These are phyloP conservation scores for Schizophyllum amplum DNA, from an alignment of 1,284 basidiomycete species.

Conservation along the genomic window DNA sequence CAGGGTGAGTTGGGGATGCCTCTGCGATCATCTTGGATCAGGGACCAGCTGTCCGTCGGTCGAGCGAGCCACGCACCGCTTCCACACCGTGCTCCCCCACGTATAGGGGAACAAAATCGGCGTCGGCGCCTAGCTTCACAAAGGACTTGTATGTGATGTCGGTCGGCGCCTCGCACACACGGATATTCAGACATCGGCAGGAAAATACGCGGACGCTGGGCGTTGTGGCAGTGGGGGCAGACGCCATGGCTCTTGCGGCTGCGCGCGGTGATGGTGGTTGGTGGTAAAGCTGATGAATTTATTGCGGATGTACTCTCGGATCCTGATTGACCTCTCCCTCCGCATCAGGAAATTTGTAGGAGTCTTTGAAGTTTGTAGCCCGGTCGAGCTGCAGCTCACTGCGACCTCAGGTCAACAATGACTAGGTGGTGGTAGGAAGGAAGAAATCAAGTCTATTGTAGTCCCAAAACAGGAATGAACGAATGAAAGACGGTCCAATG, in stretches of 20 bases:
- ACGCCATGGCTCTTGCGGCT: background rate
- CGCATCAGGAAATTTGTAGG: background rate
- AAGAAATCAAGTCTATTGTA: no score
- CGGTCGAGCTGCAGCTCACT: no score
- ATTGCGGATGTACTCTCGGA: background rate
- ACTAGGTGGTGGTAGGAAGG: no score
- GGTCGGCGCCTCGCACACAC: conserved; percentile 29
- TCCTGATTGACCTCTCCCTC: no score
- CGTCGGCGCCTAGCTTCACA: conserved; percentile 24
- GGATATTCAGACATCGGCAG: conserved; percentile 68
- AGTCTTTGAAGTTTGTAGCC: background rate
- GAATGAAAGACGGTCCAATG: background rate
- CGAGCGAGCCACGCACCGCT: conserved; percentile 38
- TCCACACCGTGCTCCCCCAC: conserved; percentile 61
- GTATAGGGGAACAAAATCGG: conserved; percentile 47
- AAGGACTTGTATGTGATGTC: conserved; percentile 13
- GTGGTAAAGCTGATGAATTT: background rate
- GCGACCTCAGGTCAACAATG: no score
- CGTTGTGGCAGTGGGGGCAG: background rate
- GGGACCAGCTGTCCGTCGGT: background rate
- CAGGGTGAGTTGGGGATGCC: conserved; percentile 63
- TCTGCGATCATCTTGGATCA: conserved; percentile 28
- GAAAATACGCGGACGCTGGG: conserved; percentile 16
- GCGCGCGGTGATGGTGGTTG: background rate
- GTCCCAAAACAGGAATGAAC: no score